Conservation (phyloP, 495 filamentous ascomycete genomes). For the Poronia punctata region DNA sequence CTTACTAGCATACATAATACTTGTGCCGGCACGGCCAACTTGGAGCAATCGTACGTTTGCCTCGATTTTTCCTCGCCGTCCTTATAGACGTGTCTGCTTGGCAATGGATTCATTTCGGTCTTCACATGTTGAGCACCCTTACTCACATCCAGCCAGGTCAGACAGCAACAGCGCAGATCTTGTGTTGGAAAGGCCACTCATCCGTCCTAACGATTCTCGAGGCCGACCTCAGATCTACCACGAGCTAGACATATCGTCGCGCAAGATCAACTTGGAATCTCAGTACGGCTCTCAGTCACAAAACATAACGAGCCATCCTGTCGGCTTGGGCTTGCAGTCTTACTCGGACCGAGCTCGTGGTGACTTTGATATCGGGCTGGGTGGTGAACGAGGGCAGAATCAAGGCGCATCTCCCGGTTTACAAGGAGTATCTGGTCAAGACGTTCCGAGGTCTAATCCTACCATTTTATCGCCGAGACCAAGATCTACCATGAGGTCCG, state of each 20-base stretch:
- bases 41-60: conserved; percentile 13
- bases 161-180: conserved; percentile 30
- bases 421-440: conserved; percentile 24
- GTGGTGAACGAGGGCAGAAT: conserved; percentile 17
- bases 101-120: conserved; percentile 28
- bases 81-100: conserved; percentile 10
- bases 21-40: conserved; percentile 1
- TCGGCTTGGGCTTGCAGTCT: conserved; percentile 8
- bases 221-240: conserved; percentile 23
- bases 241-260: conserved; percentile 24
- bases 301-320: conserved; percentile 14
- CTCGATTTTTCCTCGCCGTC: conserved; percentile 7
- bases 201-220: conserved; percentile 27
- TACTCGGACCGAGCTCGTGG: conserved; percentile 14
- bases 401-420: conserved; percentile 8
- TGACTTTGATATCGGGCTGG: conserved; percentile 27
- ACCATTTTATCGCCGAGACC: conserved; percentile 18
- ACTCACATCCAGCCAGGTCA: conserved; percentile 40
- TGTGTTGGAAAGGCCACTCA: conserved; percentile 27
- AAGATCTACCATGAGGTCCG: conserved; percentile 35
- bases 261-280: conserved; percentile 15
- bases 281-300: conserved; percentile 19
- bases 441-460: conserved; percentile 28
- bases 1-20: conserved; percentile 1
- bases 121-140: conserved; percentile 30